These are phyloP conservation scores for Schwanniomyces vanrijiae DNA, from an alignment of 805 yeast genomes.

Conservation along the genomic window DNA sequence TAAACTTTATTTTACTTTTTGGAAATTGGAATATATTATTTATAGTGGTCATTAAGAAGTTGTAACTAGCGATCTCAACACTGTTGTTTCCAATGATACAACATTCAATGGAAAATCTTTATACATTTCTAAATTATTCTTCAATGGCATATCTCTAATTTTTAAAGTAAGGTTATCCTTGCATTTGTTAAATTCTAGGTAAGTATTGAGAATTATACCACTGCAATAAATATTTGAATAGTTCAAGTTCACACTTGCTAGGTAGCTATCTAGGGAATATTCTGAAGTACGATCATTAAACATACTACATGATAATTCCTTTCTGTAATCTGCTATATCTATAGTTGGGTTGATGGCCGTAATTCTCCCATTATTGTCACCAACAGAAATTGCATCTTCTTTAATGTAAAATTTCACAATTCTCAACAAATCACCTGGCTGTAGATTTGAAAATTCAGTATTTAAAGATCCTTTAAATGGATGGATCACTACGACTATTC, in stretches of 20 bases:
- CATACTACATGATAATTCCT: neutral
- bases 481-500: slow-evolving; percentile 31
- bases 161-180: slow-evolving; percentile 13
- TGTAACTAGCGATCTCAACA: slow-evolving; percentile 14
- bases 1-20: neutral
- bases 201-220: slow-evolving; percentile 30
- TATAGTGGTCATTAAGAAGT: neutral
- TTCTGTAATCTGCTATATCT: neutral
- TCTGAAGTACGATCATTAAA: neutral
- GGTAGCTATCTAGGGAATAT: slow-evolving; percentile 3
- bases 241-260: slow-evolving; percentile 14
- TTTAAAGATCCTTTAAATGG: slow-evolving; percentile 20
- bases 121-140: slow-evolving; percentile 17
- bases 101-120: slow-evolving; percentile 28
- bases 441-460: slow-evolving; percentile 21
- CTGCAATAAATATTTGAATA: slow-evolving; percentile 24
- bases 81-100: slow-evolving; percentile 33
- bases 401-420: slow-evolving; percentile 24
- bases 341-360: neutral
- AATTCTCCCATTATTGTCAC: neutral
- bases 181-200: slow-evolving; percentile 16
- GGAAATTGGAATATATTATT: neutral
- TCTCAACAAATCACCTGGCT: slow-evolving; percentile 31
- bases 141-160: slow-evolving; percentile 9
- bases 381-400: slow-evolving; percentile 3